Base-by-base conservation (phyloP, 441 rosid genomes). In the Croton laevigatus region DNA sequence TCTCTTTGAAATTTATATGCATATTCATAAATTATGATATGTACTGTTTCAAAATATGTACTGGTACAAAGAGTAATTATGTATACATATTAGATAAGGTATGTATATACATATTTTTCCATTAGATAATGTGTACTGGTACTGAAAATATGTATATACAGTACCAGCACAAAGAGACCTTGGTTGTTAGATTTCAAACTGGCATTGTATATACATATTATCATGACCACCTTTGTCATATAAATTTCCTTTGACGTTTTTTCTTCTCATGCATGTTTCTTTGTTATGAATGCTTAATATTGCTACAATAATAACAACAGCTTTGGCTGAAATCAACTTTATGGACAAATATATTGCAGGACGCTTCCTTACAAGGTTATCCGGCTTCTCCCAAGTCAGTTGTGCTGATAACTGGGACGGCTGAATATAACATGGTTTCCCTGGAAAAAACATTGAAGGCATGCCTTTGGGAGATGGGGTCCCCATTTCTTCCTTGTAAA, bases 401-500 rank as follows among this genome's bases (percentile, higher is more conserved):
- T 53, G 97, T 87, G 62, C 85, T 94, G 52, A 86, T 94, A 83
- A 90, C 96, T 0, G 99, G 99, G 44, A 86, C 91, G 5, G 85
- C 97, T 16, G 97, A 91, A 59, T 94, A 94, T 81, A 94, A 90
- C 79, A 81, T 77, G 75, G 84, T 90, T 55, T 94, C 99, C 22
- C 90, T 94, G 20, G 80, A 88, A 49, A 87, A 86, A 75, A 94
- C 99, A 37, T 65, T 94, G 68, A 94, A 92, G 82, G 93, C 89
- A 0, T 94, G 86, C 81, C 96, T 94, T 63, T 94, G 94, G 98
- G 99, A 94, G 84, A 94, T 94, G 99, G 93, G 93, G 3, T 92
- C 99, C 20, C 99, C 98, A 13, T 94, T 92, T 81, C 87, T 90
- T 68, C 98, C 97, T 0, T 89, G 97, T 77, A 88, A 78, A 80